Conservation (phyloP, 495 filamentous ascomycete species). For the Astrothelium macrocarpum region DNA sequence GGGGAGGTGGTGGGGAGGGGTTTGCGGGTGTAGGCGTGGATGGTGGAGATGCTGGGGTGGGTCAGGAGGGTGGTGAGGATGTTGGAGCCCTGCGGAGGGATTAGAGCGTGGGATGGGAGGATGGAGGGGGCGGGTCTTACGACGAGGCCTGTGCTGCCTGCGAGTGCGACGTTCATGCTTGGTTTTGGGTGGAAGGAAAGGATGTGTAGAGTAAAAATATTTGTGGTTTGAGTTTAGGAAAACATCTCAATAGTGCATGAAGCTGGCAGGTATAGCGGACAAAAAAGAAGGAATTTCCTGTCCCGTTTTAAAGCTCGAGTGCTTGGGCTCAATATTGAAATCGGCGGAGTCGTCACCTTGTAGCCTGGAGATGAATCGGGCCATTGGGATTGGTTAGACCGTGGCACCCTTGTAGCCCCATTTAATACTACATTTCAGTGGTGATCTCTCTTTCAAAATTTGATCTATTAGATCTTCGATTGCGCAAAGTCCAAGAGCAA, state of each 20-base stretch:
- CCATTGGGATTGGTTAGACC: no score
- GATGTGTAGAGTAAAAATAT: no score
- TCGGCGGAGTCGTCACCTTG: not conserved
- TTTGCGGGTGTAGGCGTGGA: constrained; percentile 31
- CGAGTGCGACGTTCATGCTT: constrained; percentile 19
- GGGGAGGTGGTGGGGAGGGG: constrained; percentile 15
- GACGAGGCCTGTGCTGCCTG: constrained; percentile 32
- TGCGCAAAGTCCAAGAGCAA: not conserved
- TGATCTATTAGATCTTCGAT: no score
- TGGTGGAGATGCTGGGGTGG: constrained; percentile 21
- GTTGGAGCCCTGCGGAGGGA: constrained; percentile 25
- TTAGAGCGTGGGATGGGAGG: not conserved
- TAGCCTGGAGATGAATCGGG: not conserved
- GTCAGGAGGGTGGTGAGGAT: constrained; percentile 30
- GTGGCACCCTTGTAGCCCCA: no score
- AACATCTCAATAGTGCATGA: no score
- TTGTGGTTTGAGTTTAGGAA: no score
- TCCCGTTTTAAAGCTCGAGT: no score
- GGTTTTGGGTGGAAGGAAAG: no score
- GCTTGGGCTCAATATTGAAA: no score
- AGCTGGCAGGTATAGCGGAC: no score
- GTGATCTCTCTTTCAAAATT: no score
- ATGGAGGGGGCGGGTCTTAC: constrained; percentile 16
- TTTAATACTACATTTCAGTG: no score
- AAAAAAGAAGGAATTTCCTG: not conserved